Base-by-base conservation (phyloP, 1,284 basidiomycete genomes). In the Termitomyces sp. region DNA sequence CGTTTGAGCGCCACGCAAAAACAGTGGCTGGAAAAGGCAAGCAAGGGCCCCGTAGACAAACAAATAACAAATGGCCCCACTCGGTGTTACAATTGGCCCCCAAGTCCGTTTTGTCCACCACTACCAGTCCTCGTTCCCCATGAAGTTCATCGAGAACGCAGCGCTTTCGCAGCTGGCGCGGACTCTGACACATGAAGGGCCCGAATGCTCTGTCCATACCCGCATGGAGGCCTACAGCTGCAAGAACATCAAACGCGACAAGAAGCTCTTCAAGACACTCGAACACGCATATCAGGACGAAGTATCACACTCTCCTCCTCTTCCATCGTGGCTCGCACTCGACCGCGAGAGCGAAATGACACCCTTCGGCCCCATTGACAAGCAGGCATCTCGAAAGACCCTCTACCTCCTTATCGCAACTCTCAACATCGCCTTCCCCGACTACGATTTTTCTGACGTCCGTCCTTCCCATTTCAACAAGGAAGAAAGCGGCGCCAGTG, bases 221-320 rank as follows among this genome's bases (percentile, higher is more conserved):
- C 85, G 94, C 60, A 86, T 99, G 68, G 96, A 99, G 71, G 94
- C 93, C 0, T 99, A 98, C 76, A 93, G 91, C 62, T 96, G 93
- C 83, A 99, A 99, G 80, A 90, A 94, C 65, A 89, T 97, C 70
- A 91, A 91, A 61, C 90, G 91, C 66, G 97, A 99, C 79, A 94
- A 95, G 81, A 93, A 91, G 67, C 86, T 97, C 68, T 95, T 94
- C 79, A 94, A 91, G 67, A 78, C 86, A 13, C 86, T 98, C 72
- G 93, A 97, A 68, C 80, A 81, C 60, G 86, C 88, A 37, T 93
- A 96, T 72, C 81, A 83, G 53, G 87, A 92, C 64, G 83, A 90
- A 47, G 66, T 83, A 21, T 83, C 86, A 14, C 76, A 84, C 64
- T 87, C 86, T 2, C 85, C 85, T 0, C 79, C 86, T 30, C 68